Conservation (phyloP, 1,284 basidiomycete genomes). For the Puccinia hordei region DNA sequence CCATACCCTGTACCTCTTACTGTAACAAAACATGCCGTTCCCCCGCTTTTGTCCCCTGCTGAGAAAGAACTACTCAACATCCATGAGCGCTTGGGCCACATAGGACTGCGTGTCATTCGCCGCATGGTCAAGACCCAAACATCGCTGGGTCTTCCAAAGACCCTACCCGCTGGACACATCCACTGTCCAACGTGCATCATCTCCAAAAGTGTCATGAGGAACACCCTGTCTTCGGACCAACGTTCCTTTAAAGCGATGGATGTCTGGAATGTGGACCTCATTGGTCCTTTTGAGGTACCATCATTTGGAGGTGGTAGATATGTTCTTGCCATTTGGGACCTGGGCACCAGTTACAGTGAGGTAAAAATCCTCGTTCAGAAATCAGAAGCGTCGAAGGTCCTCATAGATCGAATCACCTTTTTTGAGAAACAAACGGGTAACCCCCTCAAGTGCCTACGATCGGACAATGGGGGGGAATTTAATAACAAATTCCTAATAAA, state of each 20-base stretch:
- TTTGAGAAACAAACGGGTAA: not conserved
- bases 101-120: not conserved
- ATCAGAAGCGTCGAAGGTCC: not conserved
- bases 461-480: constrained; percentile 26
- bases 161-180: not conserved
- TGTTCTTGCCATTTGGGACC: constrained; percentile 3
- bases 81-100: not conserved
- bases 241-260: not conserved
- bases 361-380: not conserved
- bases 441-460: constrained; percentile 20
- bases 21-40: not conserved
- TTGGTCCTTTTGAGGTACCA: constrained; percentile 8
- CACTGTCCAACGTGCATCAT: not conserved
- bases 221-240: not conserved
- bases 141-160: not conserved
- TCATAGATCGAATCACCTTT: not conserved
- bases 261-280: not conserved
- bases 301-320: not conserved
- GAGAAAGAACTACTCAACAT: not conserved
- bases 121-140: not conserved
- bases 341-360: not conserved
- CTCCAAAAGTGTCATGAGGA: not conserved
- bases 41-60: not conserved
- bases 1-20: too few species aligned
- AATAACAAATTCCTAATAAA: not conserved